Evolutionary conservation across 2,329 filamentous ascomycete species (phyloP).

Genomic region (Cladophialophora bantiana): DNA sequence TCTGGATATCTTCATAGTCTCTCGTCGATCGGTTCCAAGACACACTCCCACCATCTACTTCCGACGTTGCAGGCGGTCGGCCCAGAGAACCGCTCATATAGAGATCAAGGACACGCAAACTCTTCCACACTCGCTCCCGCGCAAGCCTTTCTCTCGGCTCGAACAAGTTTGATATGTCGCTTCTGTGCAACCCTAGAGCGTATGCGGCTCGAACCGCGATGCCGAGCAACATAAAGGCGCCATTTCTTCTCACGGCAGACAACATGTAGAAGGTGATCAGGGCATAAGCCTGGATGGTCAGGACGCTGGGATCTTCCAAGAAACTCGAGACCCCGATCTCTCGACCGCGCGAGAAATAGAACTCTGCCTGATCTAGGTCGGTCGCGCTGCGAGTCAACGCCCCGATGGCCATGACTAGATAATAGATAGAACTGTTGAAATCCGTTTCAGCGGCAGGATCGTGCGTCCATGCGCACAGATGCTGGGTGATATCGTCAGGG

Average conservation of each 20-base stretch:
- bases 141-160: slow-evolving; percentile 51
- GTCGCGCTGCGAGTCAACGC: slow-evolving; percentile 46
- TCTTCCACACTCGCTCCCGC: slow-evolving; percentile 61
- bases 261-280: slow-evolving; percentile 62
- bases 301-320: slow-evolving; percentile 57
- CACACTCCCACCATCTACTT: slow-evolving; percentile 51
- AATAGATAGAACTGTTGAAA: slow-evolving; percentile 57
- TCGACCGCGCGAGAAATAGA: slow-evolving; percentile 57
- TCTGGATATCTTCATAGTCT: slow-evolving; percentile 51
- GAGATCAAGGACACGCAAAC: slow-evolving; percentile 59
- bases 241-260: slow-evolving; percentile 59
- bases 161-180: slow-evolving; percentile 60
- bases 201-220: slow-evolving; percentile 61
- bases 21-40: slow-evolving; percentile 38
- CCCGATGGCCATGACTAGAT: slow-evolving; percentile 60
- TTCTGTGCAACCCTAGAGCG: slow-evolving; percentile 60
- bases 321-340: slow-evolving; percentile 56
- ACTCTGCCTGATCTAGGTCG: slow-evolving; percentile 53
- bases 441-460: slow-evolving; percentile 46
- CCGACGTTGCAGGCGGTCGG: slow-evolving; percentile 61
- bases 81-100: slow-evolving; percentile 60
- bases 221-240: slow-evolving; percentile 60
- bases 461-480: slow-evolving; percentile 49
- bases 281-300: slow-evolving; percentile 60
- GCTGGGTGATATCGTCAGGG: slow-evolving; percentile 51